Evolutionary conservation across 768 basidiomycete species (phyloP).

Genomic region (Boletus speciosus): DNA sequence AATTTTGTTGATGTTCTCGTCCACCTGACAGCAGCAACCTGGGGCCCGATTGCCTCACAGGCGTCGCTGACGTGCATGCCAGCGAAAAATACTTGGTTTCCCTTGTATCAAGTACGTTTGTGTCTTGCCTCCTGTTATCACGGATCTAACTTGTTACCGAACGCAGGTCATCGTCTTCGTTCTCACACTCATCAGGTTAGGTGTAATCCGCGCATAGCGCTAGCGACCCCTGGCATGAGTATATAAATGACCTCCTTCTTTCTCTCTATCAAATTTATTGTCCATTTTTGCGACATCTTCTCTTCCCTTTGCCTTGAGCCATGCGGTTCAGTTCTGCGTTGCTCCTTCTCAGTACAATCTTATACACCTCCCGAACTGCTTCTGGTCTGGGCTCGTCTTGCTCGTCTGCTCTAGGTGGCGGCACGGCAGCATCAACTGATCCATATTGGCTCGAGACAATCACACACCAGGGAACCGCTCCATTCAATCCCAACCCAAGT

Average conservation of each 20-base stretch:
- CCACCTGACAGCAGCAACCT: background rate
- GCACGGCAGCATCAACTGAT: constrained; percentile 38
- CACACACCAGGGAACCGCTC: constrained; percentile 66
- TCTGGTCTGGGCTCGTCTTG: constrained; percentile 47
- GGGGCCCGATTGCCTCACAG: background rate
- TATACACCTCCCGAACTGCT: background rate
- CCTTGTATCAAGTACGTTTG: background rate
- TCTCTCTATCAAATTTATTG: background rate
- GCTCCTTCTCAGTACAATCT: constrained; percentile 10
- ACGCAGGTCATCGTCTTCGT: background rate
- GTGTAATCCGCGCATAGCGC: background rate
- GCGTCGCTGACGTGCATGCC: constrained; percentile 1
- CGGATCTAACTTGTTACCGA: background rate
- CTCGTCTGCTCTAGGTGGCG: constrained; percentile 42
- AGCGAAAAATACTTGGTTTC: background rate
- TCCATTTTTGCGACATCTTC: background rate
- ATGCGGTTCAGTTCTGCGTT: constrained; percentile 10
- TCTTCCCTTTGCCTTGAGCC: background rate
- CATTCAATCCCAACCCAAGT: constrained; percentile 52
- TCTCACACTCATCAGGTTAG: constrained; percentile 1
- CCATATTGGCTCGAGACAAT: constrained; percentile 73
- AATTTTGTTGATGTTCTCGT: constrained; percentile 1
- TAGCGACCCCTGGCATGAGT: background rate
- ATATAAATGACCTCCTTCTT: constrained; percentile 13
- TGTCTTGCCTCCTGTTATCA: background rate